Conservation (phyloP, 176 grass and related monocot genomes). For the Olyra latifolia region DNA sequence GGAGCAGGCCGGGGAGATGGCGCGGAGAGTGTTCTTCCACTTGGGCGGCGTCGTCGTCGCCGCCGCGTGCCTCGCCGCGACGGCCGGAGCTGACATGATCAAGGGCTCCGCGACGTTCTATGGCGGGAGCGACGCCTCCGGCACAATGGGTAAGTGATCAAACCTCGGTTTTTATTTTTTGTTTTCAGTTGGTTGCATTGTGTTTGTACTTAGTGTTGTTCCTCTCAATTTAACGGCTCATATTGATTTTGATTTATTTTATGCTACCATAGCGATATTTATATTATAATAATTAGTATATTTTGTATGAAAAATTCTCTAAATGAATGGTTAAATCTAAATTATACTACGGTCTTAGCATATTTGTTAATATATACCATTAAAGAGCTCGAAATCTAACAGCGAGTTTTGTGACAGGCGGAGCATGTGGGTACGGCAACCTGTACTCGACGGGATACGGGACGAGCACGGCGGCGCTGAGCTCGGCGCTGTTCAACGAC, state of each 20-base stretch:
- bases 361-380: no score
- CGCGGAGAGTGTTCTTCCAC: neutral
- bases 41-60: neutral
- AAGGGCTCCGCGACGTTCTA: constrained; percentile 57
- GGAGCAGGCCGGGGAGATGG: constrained; percentile 16
- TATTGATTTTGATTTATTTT: no score
- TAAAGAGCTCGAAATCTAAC: no score
- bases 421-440: no score
- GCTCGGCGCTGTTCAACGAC: constrained; percentile 35
- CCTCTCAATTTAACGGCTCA: no score
- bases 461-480: constrained; percentile 58
- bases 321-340: no score
- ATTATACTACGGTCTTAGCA: no score
- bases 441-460: constrained; percentile 18
- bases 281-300: no score
- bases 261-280: no score
- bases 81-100: neutral
- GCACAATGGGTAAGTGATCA: constrained; percentile 61
- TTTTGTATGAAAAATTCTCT: no score
- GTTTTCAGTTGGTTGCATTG: neutral
- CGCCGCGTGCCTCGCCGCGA: constrained; percentile 28
- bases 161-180: neutral
- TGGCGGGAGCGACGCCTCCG: constrained; percentile 63
- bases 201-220: no score
- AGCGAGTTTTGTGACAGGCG: no score